Evolutionary conservation across 1,284 basidiomycete species (phyloP), one percentile per base, ranked within the genome.

Genomic region (Somion occarium): DNA sequence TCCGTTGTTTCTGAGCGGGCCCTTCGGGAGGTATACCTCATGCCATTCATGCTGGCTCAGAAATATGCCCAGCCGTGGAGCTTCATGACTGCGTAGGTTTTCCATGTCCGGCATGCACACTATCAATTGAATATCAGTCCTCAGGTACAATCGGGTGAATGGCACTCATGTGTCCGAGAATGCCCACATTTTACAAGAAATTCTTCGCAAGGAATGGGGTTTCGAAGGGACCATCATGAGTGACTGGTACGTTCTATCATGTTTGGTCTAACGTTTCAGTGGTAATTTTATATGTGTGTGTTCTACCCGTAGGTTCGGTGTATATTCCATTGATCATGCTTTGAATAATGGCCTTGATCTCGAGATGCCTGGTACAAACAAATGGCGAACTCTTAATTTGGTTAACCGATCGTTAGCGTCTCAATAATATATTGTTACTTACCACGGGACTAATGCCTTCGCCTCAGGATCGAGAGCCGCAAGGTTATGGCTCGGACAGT

Each of bases 331-430:
- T 25, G 79, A 82, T 54, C 73, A 76, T 38, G 73, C 78, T 26
- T 73, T 91, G 59, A 88, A 88, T 54, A 87, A 87, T 9, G 85
- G 85, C 0, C 71, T 91, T 24, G 89, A 91, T 61, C 75, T 92
- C 23, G 90, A 92, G 64, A 89, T 91, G 85, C 85, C 86, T 0
- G 84, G 85, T 2, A 73, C 69, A 13, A 83, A 83, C 65, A 85
- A 84, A 59, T 88, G 84, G 83, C 73, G 85, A 3, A 78, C 78
- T 0, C 71, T 82, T 24, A 80, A 85, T 53, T 74, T 83, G 20
- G 73, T 90, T 57, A 79, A 79, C 55, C 78, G 88, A 38, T 78
- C 78, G 62, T 65, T 47, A 38, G 62, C 56, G 5, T 22, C n/a
- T n/a, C 7, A 12, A n/a, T 25, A 20, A 20, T 22, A 25, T 11